These are phyloP conservation scores for Letharia lupina DNA, from an alignment of 495 filamentous ascomycete species.

Conservation along the genomic window DNA sequence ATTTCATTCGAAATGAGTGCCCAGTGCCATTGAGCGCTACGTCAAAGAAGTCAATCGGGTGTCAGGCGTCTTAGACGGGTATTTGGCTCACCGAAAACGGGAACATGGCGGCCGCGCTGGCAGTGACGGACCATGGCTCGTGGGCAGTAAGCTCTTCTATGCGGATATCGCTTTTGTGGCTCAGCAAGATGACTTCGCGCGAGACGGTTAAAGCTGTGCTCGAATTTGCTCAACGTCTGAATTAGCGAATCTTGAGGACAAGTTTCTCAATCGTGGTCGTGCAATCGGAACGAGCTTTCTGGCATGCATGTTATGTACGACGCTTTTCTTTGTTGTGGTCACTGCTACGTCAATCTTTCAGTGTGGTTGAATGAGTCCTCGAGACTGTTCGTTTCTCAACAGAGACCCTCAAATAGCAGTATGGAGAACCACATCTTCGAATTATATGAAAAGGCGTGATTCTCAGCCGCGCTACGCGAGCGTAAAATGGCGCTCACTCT, in stretches of 20 bases:
- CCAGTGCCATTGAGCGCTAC: conserved; percentile 38
- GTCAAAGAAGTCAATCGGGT: conserved; percentile 36
- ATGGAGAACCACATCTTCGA: too few relatives aligned
- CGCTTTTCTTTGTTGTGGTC: too few relatives aligned
- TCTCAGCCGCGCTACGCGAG: too few relatives aligned
- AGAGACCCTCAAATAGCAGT: too few relatives aligned
- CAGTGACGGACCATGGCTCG: conserved; percentile 24
- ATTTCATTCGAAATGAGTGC: conserved; percentile 34
- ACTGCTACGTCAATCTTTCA: too few relatives aligned
- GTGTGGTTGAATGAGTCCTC: too few relatives aligned
- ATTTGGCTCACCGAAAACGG: conserved; percentile 19
- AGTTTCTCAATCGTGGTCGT: background rate
- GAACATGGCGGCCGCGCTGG: conserved; percentile 5
- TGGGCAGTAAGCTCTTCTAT: conserved; percentile 28
- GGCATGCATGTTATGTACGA: background rate
- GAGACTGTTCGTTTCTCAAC: too few relatives aligned
- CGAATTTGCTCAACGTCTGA: background rate
- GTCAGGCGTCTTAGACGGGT: conserved; percentile 33
- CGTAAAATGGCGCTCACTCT: too few relatives aligned
- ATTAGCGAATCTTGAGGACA: background rate
- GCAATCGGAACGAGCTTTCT: background rate
- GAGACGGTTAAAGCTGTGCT: conserved; percentile 20
- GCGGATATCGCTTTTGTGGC: conserved; percentile 33
- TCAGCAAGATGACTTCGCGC: conserved; percentile 24
- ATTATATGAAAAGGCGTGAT: too few relatives aligned